These are phyloP conservation scores for Kwoniella dejecticola DNA, from an alignment of 768 basidiomycete genomes.

Conservation along the genomic window DNA sequence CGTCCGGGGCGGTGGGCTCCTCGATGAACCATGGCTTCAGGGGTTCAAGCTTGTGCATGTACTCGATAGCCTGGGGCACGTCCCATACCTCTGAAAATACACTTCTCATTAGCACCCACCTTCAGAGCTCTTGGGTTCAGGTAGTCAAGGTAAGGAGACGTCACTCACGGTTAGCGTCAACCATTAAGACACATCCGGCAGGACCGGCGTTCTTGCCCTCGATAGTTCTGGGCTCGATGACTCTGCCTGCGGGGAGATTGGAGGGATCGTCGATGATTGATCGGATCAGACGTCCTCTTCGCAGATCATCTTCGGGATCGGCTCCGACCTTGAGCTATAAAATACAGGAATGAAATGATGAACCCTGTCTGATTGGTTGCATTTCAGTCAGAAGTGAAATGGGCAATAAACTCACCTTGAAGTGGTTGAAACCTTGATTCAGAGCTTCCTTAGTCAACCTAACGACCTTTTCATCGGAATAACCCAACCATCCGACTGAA, in stretches of 20 bases:
- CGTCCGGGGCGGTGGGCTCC: constrained; percentile 89
- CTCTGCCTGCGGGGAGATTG: constrained; percentile 67
- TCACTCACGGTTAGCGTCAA: constrained; percentile 82
- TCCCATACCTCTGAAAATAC: constrained; percentile 59
- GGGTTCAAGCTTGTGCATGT: constrained; percentile 73
- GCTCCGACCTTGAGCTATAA: constrained; percentile 88
- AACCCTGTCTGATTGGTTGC: background rate
- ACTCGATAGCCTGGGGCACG: constrained; percentile 87
- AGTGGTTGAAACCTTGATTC: constrained; percentile 88
- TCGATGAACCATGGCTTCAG: constrained; percentile 97
- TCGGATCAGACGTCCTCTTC: constrained; percentile 83
- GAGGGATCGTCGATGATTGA: constrained; percentile 93
- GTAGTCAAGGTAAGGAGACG: background rate
- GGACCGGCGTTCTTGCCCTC: constrained; percentile 91
- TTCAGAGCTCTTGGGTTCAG: too few species aligned
- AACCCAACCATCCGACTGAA: constrained; percentile 91
- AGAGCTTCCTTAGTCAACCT: constrained; percentile 84
- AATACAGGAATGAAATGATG: too few species aligned
- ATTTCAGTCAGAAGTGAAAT: background rate
- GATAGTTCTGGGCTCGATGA: constrained; percentile 68
- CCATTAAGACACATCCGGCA: constrained; percentile 92
- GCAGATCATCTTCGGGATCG: constrained; percentile 74
- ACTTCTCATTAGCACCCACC: background rate
- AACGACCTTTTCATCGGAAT: constrained; percentile 87
- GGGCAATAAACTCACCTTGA: constrained; percentile 62